Conservation (phyloP, 805 yeast species). For the Wickerhamomyces subpelliculosus region DNA sequence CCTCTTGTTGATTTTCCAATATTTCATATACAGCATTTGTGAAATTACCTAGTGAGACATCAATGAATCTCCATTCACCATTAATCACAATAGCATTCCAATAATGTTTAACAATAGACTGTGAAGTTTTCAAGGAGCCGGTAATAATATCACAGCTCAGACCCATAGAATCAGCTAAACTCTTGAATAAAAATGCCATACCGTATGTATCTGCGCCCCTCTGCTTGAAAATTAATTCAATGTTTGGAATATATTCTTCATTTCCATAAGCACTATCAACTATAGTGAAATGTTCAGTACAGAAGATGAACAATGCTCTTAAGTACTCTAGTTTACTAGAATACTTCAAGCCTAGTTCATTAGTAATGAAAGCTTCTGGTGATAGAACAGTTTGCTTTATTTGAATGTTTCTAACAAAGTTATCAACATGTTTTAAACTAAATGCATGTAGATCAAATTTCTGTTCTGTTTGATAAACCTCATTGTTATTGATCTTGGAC, state of each 20-base stretch:
- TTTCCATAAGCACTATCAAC: constrained; percentile 33
- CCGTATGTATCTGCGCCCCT: constrained; percentile 63
- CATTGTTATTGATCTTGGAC: constrained; percentile 41
- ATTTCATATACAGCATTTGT: constrained; percentile 44
- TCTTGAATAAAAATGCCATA: constrained; percentile 67
- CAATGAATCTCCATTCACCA: constrained; percentile 75
- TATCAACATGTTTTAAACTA: constrained; percentile 36
- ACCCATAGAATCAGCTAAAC: constrained; percentile 62
- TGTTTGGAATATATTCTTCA: constrained; percentile 29
- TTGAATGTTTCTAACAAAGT: constrained; percentile 27
- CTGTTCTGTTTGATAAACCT: constrained; percentile 26
- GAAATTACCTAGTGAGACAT: constrained; percentile 57
- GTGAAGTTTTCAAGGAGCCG: constrained; percentile 82
- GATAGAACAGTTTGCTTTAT: constrained; percentile 34
- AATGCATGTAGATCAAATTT: constrained; percentile 24
- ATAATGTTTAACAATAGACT: constrained; percentile 67
- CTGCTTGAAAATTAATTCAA: constrained; percentile 35
- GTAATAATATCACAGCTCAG: constrained; percentile 69
- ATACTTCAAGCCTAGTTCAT: constrained; percentile 46
- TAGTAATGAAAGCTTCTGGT: constrained; percentile 47
- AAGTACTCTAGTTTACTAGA: constrained; percentile 48
- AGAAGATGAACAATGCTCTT: constrained; percentile 58
- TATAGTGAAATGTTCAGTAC: constrained; percentile 52
- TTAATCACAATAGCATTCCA: constrained; percentile 81
- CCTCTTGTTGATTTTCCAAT: constrained; percentile 24